Evolutionary conservation across 2,329 filamentous ascomycete genomes (phyloP).

Genomic region (Whalleya microplaca): DNA sequence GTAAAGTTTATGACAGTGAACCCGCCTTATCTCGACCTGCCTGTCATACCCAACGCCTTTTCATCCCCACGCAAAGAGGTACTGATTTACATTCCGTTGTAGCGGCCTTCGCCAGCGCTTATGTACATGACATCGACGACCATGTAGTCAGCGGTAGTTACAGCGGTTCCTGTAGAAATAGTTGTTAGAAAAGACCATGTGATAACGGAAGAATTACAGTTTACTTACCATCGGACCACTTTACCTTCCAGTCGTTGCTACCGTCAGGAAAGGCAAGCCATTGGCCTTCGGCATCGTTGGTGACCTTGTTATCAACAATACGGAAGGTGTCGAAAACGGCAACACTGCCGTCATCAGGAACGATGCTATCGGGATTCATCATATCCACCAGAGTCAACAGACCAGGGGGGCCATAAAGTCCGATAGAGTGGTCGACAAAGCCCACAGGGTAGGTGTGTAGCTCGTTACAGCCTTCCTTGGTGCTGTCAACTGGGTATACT

Average conservation of each 20-base stretch:
- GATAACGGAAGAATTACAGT: neutral
- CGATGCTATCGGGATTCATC: conserved; percentile 33
- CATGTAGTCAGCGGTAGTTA: conserved; percentile 39
- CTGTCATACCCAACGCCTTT: neutral
- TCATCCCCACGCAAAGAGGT: neutral
- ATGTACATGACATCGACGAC: conserved; percentile 40
- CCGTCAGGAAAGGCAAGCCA: conserved; percentile 42
- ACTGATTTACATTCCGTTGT: conserved; percentile 23
- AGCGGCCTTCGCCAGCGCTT: conserved; percentile 28
- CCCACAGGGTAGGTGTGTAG: conserved; percentile 44
- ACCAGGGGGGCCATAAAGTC: conserved; percentile 40
- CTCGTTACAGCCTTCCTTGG: conserved; percentile 34
- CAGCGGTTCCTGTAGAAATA: conserved; percentile 25
- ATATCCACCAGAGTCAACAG: conserved; percentile 41
- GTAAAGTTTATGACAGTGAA: neutral
- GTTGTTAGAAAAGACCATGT: neutral
- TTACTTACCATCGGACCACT: conserved; percentile 44
- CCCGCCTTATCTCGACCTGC: neutral
- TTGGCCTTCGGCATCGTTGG: conserved; percentile 27
- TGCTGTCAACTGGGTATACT: conserved; percentile 37
- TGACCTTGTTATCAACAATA: conserved; percentile 31
- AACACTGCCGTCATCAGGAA: conserved; percentile 31
- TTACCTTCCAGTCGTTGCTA: conserved; percentile 36
- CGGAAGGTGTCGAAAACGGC: conserved; percentile 42
- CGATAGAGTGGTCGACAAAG: conserved; percentile 42